Base-by-base conservation (phyloP, 768 basidiomycete genomes). In the Leucocoprinus sp. region DNA sequence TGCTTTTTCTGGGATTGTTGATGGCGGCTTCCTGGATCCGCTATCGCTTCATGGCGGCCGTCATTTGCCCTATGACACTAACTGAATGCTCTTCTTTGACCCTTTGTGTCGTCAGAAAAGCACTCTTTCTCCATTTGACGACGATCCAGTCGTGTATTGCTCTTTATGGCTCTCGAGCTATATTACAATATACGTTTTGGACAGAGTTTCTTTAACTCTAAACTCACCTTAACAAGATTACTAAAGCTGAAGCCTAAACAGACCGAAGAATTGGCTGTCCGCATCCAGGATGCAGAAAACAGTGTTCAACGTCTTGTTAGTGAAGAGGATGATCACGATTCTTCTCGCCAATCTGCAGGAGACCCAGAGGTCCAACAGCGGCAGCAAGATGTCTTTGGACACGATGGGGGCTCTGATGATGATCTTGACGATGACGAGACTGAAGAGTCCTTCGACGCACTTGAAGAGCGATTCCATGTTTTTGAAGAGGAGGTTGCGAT, bases 401-500 rank as follows among this genome's bases (percentile, higher is more conserved):
- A 76, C 7, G 84, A 85, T 56, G 82, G 70, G 1, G 84, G 83
- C 28, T 87, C 85, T 0, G 84, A 88, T 50, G 80, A 82, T 41
- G 68, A 79, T 38, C 55, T 63, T 8, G 68, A 66, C 23, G 70
- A 66, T 42, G 66, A 55, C 21, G 60, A 57, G 5, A 64, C 64
- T 6, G 65, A 60, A 24, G 78, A 81, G 44, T 82, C 82, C 12
- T 72, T 76, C 37, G 84, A 85, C 53, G 81, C 82, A 29, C 67
- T 92, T 8, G 93, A 96, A 57, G 89, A 89, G 40, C 73, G 82
- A 17, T 99, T 96, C 61, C 80, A 84, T 50, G 74, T 72, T 12
- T 68, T 98, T 15, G 92, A 98, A 64, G 93, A 96, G 58, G 91
- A 93, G 58, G 89, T 98, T 15, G 95, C 93, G 0, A 86, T 79